phyloP scores from a whole-genome alignment of 1,284 basidiomycete genomes.

The Rhodotorula sp. region DNA sequence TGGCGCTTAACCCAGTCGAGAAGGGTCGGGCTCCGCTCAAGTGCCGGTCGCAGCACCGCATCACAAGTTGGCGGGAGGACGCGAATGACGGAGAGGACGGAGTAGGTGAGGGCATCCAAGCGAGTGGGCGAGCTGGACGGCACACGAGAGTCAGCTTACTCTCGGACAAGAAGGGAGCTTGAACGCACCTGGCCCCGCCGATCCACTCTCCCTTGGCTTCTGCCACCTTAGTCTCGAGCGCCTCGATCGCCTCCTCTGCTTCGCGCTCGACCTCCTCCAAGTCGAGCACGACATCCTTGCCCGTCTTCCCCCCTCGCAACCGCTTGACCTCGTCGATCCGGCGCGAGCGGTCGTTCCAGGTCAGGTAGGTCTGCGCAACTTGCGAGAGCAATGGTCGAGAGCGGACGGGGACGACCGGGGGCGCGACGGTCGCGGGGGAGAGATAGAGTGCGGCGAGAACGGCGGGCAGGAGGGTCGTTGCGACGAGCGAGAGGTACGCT shows the following conservation, averaged over 20 bases:
- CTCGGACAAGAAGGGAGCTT: too few relatives aligned
- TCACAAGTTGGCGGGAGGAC: constrained; percentile 26
- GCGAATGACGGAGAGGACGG: constrained; percentile 24
- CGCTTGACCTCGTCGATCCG: constrained; percentile 31
- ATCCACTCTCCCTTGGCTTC: constrained; percentile 14
- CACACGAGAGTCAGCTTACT: background rate
- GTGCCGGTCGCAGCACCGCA: constrained; percentile 13
- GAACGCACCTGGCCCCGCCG: constrained; percentile 17
- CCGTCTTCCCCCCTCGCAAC: constrained; percentile 24
- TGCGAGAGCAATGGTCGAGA: constrained; percentile 9
- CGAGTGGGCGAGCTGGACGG: constrained; percentile 7
- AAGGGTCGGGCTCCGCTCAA: constrained; percentile 30
- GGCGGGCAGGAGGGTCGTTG: constrained; percentile 35
- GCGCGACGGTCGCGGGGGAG: constrained; percentile 6
- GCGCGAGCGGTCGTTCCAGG: constrained; percentile 3
- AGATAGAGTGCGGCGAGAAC: constrained; percentile 35
- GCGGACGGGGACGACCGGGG: background rate
- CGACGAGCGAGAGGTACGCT: constrained; percentile 33
- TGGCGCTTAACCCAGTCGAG: constrained; percentile 20
- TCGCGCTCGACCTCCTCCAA: constrained; percentile 38
- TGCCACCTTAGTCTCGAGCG: constrained; percentile 32
- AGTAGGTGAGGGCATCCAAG: constrained; percentile 28
- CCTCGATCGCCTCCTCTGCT: constrained; percentile 29
- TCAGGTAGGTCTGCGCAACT: constrained; percentile 1
- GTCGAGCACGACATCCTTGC: constrained; percentile 22